Evolutionary conservation across 106 monocot genomes (phyloP), one percentile per base, ranked within the genome.

Genomic region (Vanilla planifolia): DNA sequence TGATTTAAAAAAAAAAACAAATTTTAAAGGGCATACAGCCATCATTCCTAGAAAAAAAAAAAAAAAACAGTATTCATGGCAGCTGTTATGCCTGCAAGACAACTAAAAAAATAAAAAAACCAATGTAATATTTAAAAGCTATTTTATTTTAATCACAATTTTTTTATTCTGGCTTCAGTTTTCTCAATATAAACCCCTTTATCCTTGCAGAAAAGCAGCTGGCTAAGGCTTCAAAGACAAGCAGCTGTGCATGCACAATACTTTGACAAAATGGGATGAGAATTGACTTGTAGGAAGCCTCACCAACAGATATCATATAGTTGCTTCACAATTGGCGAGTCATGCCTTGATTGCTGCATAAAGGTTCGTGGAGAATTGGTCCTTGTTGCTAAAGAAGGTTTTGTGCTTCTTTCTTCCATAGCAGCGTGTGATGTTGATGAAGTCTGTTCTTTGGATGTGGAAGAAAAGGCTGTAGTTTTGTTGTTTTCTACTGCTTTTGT

Each of bases 191-290:
- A 13, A 2, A 1, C 14, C 27, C 11, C 8, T 30, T 43, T 60
- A 22, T 32, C 35, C 26, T 66, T 27, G 43, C 60, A 74, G 73
- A 74, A 51, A 74, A 74, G 40, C 73, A 61, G 60, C 50, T 67
- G n/a, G 73, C 61, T 16, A 60, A 74, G 19, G 28, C 73, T 19
- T 52, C 60, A 34, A 74, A 74, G 52, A 36, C 27, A 21, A 66
- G 61, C 17, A 48, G 66, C 33, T 74, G 73, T 67, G 41, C 51
- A 19, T 74, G 73, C 66, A 43, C 52, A n/a, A 67, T 74, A 6
- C 73, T 74, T 3, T 73, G 65, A 73, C 29, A 1, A 19, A 45
- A 45, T 20, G 16, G 44, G 17, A 20, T n/a, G n/a, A 19, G 16
- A 4, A 16, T 45, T 20, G 5, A 17, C 44, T 45, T 20, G 2